Conservation (phyloP, 2,329 filamentous ascomycete genomes). For the Penicillium glabrum region DNA sequence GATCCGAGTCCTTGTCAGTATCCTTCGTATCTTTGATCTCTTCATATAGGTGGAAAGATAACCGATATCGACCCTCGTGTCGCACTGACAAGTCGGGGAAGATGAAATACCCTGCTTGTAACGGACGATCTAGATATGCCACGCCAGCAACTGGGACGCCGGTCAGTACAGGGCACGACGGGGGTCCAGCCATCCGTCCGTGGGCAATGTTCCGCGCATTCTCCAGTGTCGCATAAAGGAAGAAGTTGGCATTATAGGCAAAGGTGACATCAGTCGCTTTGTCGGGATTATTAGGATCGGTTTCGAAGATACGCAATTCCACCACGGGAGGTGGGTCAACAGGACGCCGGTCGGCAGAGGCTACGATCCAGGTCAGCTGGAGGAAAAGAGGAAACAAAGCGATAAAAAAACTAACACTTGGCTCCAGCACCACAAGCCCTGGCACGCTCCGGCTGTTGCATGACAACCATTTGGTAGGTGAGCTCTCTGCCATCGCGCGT, state of each 20-base stretch:
- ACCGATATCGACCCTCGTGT: conserved; percentile 88
- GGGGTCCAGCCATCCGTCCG: conserved; percentile 69
- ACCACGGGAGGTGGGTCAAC: conserved; percentile 95
- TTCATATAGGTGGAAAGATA: conserved; percentile 92
- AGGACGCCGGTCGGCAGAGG: conserved; percentile 82
- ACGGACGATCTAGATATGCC: conserved; percentile 88
- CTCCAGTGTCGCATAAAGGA: conserved; percentile 90
- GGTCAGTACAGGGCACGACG: conserved; percentile 78
- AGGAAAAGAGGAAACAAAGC: not conserved
- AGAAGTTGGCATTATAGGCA: conserved; percentile 94
- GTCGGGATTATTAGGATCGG: conserved; percentile 48
- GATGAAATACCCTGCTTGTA: conserved; percentile 84
- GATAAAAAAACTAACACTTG: conserved; percentile 67
- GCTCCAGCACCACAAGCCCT: conserved; percentile 93
- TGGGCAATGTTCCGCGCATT: conserved; percentile 80
- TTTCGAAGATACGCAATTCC: conserved; percentile 82
- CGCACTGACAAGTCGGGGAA: conserved; percentile 95
- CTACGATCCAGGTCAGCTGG: conserved; percentile 42
- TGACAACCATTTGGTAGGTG: conserved; percentile 78
- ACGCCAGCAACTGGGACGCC: conserved; percentile 94
- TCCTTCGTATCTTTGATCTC: conserved; percentile 85
- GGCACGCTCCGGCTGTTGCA: conserved; percentile 92
- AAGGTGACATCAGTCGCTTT: conserved; percentile 76
- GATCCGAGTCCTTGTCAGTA: conserved; percentile 57
- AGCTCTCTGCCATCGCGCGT: conserved; percentile 76